A percentile compares a stretch with the other conserved stretches of the same genome.
phyloP scores from a whole-genome alignment of 768 basidiomycete genomes.

The Hydnomerulius pinastri region DNA sequence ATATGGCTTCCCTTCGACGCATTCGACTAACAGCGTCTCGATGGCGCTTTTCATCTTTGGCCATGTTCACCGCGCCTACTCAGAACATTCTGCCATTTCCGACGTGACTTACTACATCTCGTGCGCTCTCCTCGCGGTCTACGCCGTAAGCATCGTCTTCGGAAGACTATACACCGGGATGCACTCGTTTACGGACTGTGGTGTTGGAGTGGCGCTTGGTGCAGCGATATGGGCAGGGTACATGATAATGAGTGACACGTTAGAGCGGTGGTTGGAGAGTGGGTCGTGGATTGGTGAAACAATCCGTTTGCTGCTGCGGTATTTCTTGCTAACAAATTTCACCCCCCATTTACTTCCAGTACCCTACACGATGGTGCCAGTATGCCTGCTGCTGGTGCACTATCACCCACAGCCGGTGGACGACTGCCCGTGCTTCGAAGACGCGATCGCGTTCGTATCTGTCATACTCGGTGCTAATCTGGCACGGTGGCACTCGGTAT shows the following conservation, averaged over 20 bases:
- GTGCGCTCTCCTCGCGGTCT: conserved; percentile 50
- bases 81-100: conserved; percentile 43
- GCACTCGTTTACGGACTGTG: conserved; percentile 83
- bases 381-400: conserved; percentile 77
- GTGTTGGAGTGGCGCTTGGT: conserved; percentile 64
- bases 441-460: conserved; percentile 90
- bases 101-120: conserved; percentile 42
- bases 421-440: conserved; percentile 97
- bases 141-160: conserved; percentile 72
- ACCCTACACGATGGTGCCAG: conserved; percentile 58
- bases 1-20: conserved; percentile 96
- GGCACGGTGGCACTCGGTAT: conserved; percentile 61
- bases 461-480: conserved; percentile 77
- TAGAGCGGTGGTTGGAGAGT: conserved; percentile 47
- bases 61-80: conserved; percentile 54
- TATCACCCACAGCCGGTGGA: conserved; percentile 94
- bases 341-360: conserved; percentile 40
- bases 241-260: conserved; percentile 29
- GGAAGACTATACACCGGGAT: conserved; percentile 85
- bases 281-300: conserved; percentile 38
- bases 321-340: conserved; percentile 13
- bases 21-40: conserved; percentile 88
- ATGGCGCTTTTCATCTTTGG: conserved; percentile 82
- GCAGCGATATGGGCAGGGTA: conserved; percentile 59
- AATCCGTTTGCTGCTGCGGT: conserved; percentile 20